A percentile compares a stretch with the other conserved stretches of the same genome.
Conservation (phyloP, 208 protist genomes). For the Ichthyophonus hoferi region DNA sequence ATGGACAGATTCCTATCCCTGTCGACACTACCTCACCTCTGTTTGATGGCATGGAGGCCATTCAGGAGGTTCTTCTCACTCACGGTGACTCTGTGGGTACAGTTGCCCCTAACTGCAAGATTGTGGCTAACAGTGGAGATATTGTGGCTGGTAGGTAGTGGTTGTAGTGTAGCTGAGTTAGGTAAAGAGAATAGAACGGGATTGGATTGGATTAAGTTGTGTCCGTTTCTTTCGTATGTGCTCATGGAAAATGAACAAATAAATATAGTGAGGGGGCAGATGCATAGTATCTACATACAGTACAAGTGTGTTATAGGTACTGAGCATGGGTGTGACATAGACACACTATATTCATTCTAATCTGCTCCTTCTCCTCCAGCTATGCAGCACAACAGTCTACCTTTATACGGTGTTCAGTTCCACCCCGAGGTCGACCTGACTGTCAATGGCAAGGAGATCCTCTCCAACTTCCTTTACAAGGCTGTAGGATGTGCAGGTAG, state of each 20-base stretch:
- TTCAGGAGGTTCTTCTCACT: slow-evolving; percentile 75
- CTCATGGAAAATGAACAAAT: too few relatives aligned
- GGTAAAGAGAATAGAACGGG: too few relatives aligned
- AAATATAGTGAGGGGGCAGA: too few relatives aligned
- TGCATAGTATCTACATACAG: too few relatives aligned
- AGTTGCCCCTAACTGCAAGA: slow-evolving; percentile 56
- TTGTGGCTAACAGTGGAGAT: slow-evolving; percentile 46
- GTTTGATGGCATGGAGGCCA: slow-evolving; percentile 51
- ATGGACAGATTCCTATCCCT: slow-evolving; percentile 77
- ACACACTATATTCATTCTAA: too few relatives aligned
- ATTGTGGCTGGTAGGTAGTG: slow-evolving; percentile 57
- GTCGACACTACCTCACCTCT: neutral
- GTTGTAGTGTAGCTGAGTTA: too few relatives aligned
- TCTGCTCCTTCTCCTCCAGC: slow-evolving; percentile 65
- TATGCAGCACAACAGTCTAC: slow-evolving; percentile 64
- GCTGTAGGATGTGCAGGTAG: slow-evolving; percentile 63
- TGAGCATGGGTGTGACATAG: too few relatives aligned
- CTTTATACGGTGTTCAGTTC: slow-evolving; percentile 90
- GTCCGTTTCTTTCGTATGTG: too few relatives aligned
- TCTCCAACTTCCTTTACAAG: slow-evolving; percentile 84
- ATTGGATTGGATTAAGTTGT: too few relatives aligned
- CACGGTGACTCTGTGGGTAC: slow-evolving; percentile 80
- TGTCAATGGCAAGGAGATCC: slow-evolving; percentile 78
- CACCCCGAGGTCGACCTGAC: slow-evolving; percentile 93
- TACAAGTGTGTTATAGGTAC: too few relatives aligned